phyloP scores from a whole-genome alignment of 169 alveolate species.

The Sarcocystis neurona region DNA sequence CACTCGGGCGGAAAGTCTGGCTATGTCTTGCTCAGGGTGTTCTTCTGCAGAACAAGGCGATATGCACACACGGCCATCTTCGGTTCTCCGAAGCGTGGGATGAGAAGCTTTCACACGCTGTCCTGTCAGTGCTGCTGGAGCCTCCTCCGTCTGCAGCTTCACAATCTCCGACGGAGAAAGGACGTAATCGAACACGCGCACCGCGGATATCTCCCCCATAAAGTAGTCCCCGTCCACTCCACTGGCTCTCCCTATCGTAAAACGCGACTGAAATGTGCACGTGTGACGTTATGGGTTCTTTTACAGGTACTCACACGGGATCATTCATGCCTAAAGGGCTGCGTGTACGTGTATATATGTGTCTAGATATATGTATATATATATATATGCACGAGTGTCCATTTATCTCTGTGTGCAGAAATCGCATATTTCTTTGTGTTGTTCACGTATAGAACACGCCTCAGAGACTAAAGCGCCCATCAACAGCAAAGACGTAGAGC shows the following conservation, averaged over 20 bases:
- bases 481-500: background rate
- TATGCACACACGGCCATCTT: conserved; percentile 63
- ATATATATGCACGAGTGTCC: too few species aligned
- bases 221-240: conserved; percentile 78
- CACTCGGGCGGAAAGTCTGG: conserved; percentile 18
- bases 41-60: conserved; percentile 57
- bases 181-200: conserved; percentile 73
- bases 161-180: conserved; percentile 31
- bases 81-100: conserved; percentile 48
- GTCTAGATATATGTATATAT: too few species aligned
- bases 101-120: background rate
- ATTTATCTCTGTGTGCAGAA: too few species aligned
- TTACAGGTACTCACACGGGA: background rate
- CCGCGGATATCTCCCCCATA: conserved; percentile 72
- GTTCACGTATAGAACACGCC: too few species aligned
- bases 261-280: conserved; percentile 52
- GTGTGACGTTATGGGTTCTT: background rate
- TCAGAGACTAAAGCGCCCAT: too few species aligned
- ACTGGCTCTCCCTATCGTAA: conserved; percentile 73
- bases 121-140: background rate
- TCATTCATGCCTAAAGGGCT: background rate
- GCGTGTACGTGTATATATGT: too few species aligned
- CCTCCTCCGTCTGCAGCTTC: background rate
- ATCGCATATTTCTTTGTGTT: too few species aligned
- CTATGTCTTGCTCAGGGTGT: conserved; percentile 21